These are phyloP conservation scores for Aurinia saxatilis DNA, from an alignment of 345 rosid genomes.

Conservation along the genomic window DNA sequence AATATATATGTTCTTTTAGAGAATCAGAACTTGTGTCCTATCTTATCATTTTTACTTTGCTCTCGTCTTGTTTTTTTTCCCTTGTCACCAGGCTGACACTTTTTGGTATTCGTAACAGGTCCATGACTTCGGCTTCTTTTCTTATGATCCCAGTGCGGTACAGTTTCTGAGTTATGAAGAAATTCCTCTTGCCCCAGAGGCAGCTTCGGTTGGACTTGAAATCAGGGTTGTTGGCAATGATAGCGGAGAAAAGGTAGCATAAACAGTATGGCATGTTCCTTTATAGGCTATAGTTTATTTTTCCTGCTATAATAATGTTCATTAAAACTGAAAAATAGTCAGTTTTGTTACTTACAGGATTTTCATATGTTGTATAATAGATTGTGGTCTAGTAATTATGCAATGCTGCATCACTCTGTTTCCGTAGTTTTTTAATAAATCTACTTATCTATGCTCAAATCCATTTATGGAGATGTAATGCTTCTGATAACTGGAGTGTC, in stretches of 20 bases:
- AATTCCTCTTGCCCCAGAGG: slow-evolving; percentile 94
- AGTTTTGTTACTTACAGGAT: background rate
- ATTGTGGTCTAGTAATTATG: background rate
- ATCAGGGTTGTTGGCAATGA: slow-evolving; percentile 97
- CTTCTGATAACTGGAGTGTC: slow-evolving; percentile 13
- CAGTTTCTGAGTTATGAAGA: slow-evolving; percentile 82
- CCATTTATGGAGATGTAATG: background rate
- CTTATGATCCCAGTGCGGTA: slow-evolving; percentile 68
- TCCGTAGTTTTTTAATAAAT: background rate
- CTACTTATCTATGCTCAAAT: background rate
- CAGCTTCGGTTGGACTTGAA: slow-evolving; percentile 89
- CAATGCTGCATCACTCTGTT: background rate
- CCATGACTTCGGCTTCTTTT: slow-evolving; percentile 97
- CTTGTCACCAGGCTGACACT: slow-evolving; percentile 16
- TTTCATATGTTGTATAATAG: background rate
- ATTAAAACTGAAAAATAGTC: too few relatives aligned
- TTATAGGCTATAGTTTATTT: background rate
- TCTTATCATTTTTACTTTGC: background rate
- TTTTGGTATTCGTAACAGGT: slow-evolving; percentile 44
- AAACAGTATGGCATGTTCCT: background rate
- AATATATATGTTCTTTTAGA: background rate
- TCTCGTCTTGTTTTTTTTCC: background rate
- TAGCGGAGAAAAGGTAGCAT: slow-evolving; percentile 86
- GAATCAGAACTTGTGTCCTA: background rate
- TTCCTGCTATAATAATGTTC: background rate